phyloP scores from a whole-genome alignment of 352 stramenopile species.

The Phytopythium aichiense region DNA sequence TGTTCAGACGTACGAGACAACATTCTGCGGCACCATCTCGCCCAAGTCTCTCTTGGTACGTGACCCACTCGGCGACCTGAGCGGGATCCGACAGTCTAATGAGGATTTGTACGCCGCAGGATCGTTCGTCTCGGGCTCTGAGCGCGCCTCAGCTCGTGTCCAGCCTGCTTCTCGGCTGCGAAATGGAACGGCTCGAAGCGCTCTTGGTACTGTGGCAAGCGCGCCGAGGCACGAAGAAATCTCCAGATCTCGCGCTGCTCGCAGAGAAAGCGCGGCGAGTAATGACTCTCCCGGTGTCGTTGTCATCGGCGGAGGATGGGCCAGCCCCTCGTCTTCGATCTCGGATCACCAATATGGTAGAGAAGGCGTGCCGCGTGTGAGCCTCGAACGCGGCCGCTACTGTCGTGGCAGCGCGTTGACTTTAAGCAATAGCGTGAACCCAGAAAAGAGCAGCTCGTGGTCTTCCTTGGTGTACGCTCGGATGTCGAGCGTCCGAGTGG shows the following conservation, averaged over 20 bases:
- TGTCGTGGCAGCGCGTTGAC: background rate
- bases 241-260: background rate
- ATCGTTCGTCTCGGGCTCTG: background rate
- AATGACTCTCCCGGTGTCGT: background rate
- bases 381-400: background rate
- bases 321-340: background rate
- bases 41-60: conserved; percentile 41
- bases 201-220: background rate
- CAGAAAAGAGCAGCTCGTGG: conserved; percentile 29
- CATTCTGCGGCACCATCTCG: conserved; percentile 30
- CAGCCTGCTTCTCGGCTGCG: background rate
- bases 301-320: background rate
- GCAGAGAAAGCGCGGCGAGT: background rate
- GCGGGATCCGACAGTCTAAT: background rate
- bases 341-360: background rate
- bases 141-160: background rate
- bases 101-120: background rate
- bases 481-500: conserved; percentile 39
- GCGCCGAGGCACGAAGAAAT: background rate
- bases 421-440: conserved; percentile 24
- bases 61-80: background rate
- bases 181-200: background rate
- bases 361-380: background rate
- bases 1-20: conserved; percentile 27
- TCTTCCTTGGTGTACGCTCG: conserved; percentile 24